phyloP scores from a whole-genome alignment of 2,329 filamentous ascomycete genomes.

The Phoma herbarum region DNA sequence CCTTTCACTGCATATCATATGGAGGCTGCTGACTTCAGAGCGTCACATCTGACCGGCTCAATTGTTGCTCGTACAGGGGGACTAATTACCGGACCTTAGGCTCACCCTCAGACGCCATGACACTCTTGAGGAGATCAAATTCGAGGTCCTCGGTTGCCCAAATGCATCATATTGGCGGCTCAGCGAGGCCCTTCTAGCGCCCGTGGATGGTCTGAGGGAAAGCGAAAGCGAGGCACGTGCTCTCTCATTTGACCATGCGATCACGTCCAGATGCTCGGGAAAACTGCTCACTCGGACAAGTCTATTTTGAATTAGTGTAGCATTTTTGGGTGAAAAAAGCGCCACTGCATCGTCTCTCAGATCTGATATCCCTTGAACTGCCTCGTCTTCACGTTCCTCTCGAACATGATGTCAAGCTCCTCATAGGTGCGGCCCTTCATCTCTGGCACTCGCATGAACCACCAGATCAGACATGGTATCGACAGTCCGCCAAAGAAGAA shows the following conservation, averaged over 20 bases:
- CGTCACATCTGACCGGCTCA: background rate
- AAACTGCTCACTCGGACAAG: background rate
- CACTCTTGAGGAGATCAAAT: background rate
- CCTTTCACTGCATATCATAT: background rate
- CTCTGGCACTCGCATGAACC: conserved; percentile 52
- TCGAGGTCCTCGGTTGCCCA: background rate
- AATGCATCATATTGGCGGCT: background rate
- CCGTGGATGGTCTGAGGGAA: background rate
- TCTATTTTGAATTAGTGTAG: background rate
- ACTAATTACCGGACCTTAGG: background rate
- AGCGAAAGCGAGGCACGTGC: background rate
- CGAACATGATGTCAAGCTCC: conserved; percentile 53
- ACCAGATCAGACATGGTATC: conserved; percentile 40
- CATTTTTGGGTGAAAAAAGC: background rate
- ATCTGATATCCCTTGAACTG: conserved; percentile 20
- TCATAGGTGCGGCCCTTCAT: conserved; percentile 51
- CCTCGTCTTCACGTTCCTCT: conserved; percentile 28
- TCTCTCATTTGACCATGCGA: background rate
- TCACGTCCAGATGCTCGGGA: background rate
- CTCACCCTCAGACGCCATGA: background rate
- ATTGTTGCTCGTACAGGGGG: background rate
- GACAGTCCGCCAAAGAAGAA: conserved; percentile 52
- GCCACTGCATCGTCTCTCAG: background rate
- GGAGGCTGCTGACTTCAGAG: background rate
- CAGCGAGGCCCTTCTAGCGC: background rate